Evolutionary conservation across 345 rosid species (phyloP), one percentile per base, ranked within the genome.

Genomic region (Brassica nigra): DNA sequence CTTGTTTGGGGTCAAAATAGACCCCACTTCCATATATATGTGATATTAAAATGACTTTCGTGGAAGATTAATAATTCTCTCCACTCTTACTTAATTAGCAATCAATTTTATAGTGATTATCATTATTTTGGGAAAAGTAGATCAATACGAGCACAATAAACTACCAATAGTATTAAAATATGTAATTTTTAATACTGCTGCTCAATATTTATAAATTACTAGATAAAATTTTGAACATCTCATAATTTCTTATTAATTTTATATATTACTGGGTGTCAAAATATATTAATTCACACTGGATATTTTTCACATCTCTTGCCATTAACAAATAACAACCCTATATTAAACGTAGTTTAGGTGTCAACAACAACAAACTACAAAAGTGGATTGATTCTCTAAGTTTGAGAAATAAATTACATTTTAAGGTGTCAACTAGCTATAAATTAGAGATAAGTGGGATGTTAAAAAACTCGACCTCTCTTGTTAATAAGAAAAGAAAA

Each of bases 1-100:
- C 52, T 42, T 76, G 52, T 42, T 68, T 76, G 16, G 68, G 54
- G 58, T n/a, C 18, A 20, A 31, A 39, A 31, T 31, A 8, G 80
- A 61, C 62, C 58, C 58, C 58, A 69, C 42, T 31, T 69, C 10
- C 14, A 69, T 62, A 47, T 62, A 39, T 59, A 42, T 47, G 70
- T 37, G 62, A 62, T 70, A 34, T 33, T 49, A 77, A 62, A 69
- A 69, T 54, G 23, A 52, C 16, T 49, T 12, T 6, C 55, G 55
- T 49, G 55, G 18, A 49, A 49, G 55, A n/a, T 49, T 49, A 49
- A 14, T 49, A 14, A 49, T 52, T 6, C 7, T n/a, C 58, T 52
- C 58, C 20, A 15, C 15, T 52, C 58, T 1, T n/a, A 47, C 15
- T 47, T 5, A 47, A 52, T 52, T 52, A 52, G 6, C 20, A 52